A percentile compares a stretch with the other conserved stretches of the same genome.
phyloP scores from a whole-genome alignment of 768 basidiomycete species.

The Crassisporium funariophilum region DNA sequence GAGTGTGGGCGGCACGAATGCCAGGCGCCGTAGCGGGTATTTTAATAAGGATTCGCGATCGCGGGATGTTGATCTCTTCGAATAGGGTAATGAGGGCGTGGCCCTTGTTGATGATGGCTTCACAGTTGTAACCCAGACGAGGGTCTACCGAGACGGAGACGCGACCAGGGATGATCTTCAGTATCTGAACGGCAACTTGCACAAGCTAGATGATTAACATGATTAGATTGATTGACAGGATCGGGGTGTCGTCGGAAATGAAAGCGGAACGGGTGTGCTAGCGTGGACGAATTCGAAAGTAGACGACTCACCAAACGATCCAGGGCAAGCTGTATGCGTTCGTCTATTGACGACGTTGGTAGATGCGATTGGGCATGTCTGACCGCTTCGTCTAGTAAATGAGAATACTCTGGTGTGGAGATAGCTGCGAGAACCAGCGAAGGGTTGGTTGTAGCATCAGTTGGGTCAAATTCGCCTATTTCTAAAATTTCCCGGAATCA shows the following conservation, averaged over 20 bases:
- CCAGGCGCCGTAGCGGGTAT: slow-evolving; percentile 38
- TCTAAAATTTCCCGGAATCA: slow-evolving; percentile 21
- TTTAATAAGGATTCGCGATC: slow-evolving; percentile 34
- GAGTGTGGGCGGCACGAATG: slow-evolving; percentile 32
- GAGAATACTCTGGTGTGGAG: slow-evolving; percentile 33
- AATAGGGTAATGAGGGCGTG: slow-evolving; percentile 28
- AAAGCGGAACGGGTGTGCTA: neutral
- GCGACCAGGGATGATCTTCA: slow-evolving; percentile 34
- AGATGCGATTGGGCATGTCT: slow-evolving; percentile 20
- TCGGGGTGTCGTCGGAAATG: neutral
- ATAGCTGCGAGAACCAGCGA: slow-evolving; percentile 35
- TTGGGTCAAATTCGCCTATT: slow-evolving; percentile 31
- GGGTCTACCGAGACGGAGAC: slow-evolving; percentile 40
- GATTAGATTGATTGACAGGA: too few species aligned
- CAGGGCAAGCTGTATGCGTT: slow-evolving; percentile 26
- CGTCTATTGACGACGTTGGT: slow-evolving; percentile 17
- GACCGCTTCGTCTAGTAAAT: slow-evolving; percentile 32
- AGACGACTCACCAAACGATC: slow-evolving; percentile 31
- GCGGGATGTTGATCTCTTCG: slow-evolving; percentile 31
- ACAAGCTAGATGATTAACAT: too few species aligned
- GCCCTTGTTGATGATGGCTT: slow-evolving; percentile 29
- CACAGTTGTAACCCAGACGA: slow-evolving; percentile 29
- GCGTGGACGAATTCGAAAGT: neutral
- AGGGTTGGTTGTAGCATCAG: slow-evolving; percentile 39
- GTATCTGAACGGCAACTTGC: slow-evolving; percentile 32